Conservation (phyloP, 768 basidiomycete genomes). For the Goffeauzyma gilvescens region DNA sequence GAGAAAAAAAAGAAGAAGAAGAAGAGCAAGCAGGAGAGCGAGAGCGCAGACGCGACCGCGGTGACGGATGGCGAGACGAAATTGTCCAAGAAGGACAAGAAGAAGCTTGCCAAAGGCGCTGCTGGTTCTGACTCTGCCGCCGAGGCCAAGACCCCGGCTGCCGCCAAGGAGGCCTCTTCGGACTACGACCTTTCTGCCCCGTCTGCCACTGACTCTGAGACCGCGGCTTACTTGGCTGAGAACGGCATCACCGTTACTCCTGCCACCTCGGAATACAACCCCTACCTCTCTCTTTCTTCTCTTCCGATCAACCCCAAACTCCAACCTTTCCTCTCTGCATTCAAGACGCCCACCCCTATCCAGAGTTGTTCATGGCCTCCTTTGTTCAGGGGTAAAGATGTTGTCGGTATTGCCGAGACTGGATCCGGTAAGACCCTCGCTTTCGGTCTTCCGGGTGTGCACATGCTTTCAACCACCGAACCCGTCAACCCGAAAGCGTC, state of each 20-base stretch:
- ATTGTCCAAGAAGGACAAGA: constrained; percentile 30
- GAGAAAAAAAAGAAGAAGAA: constrained; percentile 22
- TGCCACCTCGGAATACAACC: constrained; percentile 39
- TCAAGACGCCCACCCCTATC: constrained; percentile 80
- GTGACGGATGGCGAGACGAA: neutral
- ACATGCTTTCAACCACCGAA: constrained; percentile 38
- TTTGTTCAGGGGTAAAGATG: constrained; percentile 49
- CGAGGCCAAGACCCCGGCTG: constrained; percentile 12
- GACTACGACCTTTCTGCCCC: constrained; percentile 20
- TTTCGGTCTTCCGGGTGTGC: constrained; percentile 79
- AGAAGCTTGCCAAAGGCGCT: constrained; percentile 10
- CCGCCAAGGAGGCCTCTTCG: constrained; percentile 8
- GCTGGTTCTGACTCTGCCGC: too few relatives aligned
- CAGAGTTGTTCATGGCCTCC: constrained; percentile 92
- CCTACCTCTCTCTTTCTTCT: constrained; percentile 56
- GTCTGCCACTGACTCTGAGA: constrained; percentile 23
- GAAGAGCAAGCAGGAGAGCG: constrained; percentile 8
- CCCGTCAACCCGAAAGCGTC: constrained; percentile 16
- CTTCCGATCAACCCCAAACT: constrained; percentile 50
- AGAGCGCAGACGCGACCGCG: neutral
- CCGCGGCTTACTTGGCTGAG: constrained; percentile 46
- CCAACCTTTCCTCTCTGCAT: constrained; percentile 45
- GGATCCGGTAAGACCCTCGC: constrained; percentile 84
- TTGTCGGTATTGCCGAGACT: constrained; percentile 91
- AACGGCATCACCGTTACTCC: constrained; percentile 55